Evolutionary conservation across 192 early-diverging fungal genomes (phyloP), one percentile per base, ranked within the genome.

Genomic region (Geranomyces michiganensis): DNA sequence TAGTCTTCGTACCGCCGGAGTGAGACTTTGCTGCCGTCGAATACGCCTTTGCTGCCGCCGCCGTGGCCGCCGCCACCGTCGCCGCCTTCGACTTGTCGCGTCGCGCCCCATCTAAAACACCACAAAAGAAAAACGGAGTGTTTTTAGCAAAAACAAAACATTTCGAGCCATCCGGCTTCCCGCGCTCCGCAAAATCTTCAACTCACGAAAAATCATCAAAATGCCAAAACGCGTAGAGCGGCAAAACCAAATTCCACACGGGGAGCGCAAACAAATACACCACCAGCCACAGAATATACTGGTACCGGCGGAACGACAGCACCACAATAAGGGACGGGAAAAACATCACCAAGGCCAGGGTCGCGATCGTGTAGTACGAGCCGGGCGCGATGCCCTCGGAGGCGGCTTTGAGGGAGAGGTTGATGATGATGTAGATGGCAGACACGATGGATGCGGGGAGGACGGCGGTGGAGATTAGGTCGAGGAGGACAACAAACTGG

Each of bases 191-290:
- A n/a, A n/a, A n/a, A n/a, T n/a, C n/a, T n/a, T n/a, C n/a, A n/a
- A n/a, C n/a, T n/a, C n/a, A 41, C 8, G 76, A 79, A 65, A 86
- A 86, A 65, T 86, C 84, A 69, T 86, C 84, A 70, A 86, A 85
- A 65, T 86, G 67, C 84, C 84, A 86, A 71, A 84, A 84, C 15
- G 74, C 74, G 56, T 96, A 96, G 1, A 88, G 70, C 0, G 95
- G 95, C 36, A 97, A 81, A 31, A 97, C 81, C 15, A 97, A 85
- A 67, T 96, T 92, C 95, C 95, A 97, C 47, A 97, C 79, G 27
- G 95, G 95, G 41, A 97, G 82, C 13, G 92, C 92, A 31, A 87
- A 72, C 32, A 90, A 58, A 78, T 88, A 77, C 30, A 96, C 78
- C 36, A 91, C 62, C 93, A 97, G 96, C 95, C 95, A 97, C 2